These are phyloP conservation scores for Candida suzukii DNA, from an alignment of 805 yeast genomes.

Conservation along the genomic window DNA sequence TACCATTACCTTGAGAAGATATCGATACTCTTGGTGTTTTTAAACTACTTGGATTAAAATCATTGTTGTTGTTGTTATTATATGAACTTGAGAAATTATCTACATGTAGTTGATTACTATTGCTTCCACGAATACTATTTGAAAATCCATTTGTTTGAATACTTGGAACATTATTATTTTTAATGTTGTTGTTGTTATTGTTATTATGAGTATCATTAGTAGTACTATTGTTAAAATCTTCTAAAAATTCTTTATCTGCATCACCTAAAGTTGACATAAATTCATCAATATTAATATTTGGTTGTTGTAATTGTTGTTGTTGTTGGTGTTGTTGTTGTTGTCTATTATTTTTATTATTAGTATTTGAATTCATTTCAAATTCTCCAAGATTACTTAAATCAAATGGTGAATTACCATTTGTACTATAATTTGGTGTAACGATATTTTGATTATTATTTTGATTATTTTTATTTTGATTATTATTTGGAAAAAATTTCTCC, in stretches of 20 bases:
- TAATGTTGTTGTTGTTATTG: neutral
- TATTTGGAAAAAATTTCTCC: neutral
- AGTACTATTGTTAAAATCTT: neutral
- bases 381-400: constrained; percentile 6
- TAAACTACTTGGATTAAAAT: constrained; percentile 2
- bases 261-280: neutral
- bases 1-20: neutral
- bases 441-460: neutral
- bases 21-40: neutral
- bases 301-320: constrained; percentile 2
- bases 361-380: constrained; percentile 5
- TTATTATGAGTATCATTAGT: neutral
- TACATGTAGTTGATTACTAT: neutral
- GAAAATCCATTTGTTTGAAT: neutral
- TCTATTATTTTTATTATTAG: neutral
- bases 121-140: neutral
- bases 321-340: neutral
- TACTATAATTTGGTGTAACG: neutral
- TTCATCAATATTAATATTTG: constrained; percentile 8
- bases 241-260: neutral
- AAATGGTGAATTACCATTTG: constrained; percentile 7
- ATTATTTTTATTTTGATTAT: neutral
- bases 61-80: constrained; percentile 3
- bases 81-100: neutral
- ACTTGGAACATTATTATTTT: neutral